A percentile compares a stretch with the other conserved stretches of the same genome.
These are phyloP conservation scores for Oryza coarctata DNA, from an alignment of 176 grass and related monocot genomes.

Conservation along the genomic window DNA sequence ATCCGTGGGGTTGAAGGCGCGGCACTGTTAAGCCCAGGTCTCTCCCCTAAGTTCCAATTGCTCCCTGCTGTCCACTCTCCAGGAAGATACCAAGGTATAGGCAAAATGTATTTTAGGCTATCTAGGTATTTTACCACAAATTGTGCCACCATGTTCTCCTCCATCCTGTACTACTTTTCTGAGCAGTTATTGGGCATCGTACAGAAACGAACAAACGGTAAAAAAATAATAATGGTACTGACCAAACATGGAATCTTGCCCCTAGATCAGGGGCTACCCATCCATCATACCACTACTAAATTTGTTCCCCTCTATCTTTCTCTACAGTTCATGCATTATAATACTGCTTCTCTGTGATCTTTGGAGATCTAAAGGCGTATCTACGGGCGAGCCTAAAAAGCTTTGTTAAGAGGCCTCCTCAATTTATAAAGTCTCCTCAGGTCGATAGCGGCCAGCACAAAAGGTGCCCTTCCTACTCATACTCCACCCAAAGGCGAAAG, in stretches of 20 bases:
- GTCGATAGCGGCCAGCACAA: slow-evolving; percentile 36
- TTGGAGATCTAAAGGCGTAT: slow-evolving; percentile 32
- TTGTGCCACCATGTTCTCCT: too few relatives aligned
- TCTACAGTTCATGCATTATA: slow-evolving; percentile 27
- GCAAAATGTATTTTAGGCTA: not conserved
- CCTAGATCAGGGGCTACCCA: not conserved
- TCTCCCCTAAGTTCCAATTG: not conserved
- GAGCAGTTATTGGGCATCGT: not conserved
- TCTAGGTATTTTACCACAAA: not conserved
- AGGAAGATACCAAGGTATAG: not conserved
- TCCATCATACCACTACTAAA: not conserved
- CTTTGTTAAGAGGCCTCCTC: not conserved
- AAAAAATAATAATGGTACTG: slow-evolving; percentile 20
- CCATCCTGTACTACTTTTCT: not conserved
- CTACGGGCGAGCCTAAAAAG: not conserved
- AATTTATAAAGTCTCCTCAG: not conserved
- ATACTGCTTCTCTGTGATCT: slow-evolving; percentile 15
- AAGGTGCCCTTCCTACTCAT: slow-evolving; percentile 22
- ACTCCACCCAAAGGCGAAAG: not conserved
- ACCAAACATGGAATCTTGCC: slow-evolving; percentile 39
- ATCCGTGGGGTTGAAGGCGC: not conserved
- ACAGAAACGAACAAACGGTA: not conserved
- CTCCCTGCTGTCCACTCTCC: not conserved
- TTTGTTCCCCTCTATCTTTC: not conserved
- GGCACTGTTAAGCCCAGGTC: not conserved